These are phyloP conservation scores for Emergomyces orientalis DNA, from an alignment of 2,329 filamentous ascomycete species.

Conservation along the genomic window DNA sequence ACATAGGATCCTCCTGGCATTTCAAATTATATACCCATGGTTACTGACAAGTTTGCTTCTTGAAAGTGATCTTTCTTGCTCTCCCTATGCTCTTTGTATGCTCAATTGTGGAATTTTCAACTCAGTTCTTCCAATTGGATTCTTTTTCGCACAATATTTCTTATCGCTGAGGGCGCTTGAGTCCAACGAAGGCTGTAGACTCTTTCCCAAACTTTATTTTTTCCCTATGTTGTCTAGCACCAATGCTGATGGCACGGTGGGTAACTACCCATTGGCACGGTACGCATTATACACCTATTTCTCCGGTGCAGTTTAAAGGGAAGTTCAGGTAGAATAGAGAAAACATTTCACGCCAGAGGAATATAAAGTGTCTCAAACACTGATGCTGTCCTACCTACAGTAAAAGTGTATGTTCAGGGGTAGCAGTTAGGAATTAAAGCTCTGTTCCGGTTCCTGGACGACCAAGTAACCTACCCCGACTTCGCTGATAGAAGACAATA, in stretches of 20 bases:
- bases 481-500: too few species aligned
- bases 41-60: not conserved
- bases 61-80: not conserved
- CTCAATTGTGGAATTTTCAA: not conserved
- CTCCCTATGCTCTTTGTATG: not conserved
- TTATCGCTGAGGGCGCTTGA: not conserved
- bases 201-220: not conserved
- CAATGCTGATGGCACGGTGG: not conserved
- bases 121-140: not conserved
- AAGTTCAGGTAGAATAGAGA: too few species aligned
- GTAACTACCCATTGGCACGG: not conserved
- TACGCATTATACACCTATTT: not conserved
- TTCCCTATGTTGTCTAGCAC: not conserved
- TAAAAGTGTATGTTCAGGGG: not conserved
- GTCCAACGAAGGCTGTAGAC: not conserved
- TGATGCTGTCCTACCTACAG: too few species aligned
- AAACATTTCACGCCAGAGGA: not conserved
- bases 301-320: not conserved
- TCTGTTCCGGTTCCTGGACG: not conserved
- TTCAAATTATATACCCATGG: not conserved
- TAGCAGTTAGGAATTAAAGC: not conserved
- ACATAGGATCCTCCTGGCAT: not conserved
- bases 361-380: not conserved
- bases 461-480: too few species aligned
- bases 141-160: not conserved